These are phyloP conservation scores for Hypomyces rosellus DNA, from an alignment of 2,329 filamentous ascomycete genomes.

Conservation along the genomic window DNA sequence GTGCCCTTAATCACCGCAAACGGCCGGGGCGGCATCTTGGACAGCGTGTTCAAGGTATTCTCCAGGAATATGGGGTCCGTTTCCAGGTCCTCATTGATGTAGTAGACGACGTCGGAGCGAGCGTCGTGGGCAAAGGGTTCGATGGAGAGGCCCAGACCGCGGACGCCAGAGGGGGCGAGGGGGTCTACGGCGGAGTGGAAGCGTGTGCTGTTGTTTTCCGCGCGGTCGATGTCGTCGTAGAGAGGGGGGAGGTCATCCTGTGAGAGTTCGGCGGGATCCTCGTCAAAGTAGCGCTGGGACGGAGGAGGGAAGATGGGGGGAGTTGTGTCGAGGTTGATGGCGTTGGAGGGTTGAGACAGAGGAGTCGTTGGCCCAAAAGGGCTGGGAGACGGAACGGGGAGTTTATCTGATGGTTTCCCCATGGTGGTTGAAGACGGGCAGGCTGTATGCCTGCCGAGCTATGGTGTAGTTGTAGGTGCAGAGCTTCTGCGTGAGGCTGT, in stretches of 20 bases:
- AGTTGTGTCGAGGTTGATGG: slow-evolving; percentile 20
- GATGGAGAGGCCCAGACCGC: slow-evolving; percentile 16
- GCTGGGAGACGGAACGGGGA: slow-evolving; percentile 6
- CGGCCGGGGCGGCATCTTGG: slow-evolving; percentile 45
- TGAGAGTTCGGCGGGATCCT: slow-evolving; percentile 29
- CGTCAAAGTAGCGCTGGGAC: slow-evolving; percentile 28
- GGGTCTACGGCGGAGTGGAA: slow-evolving; percentile 17
- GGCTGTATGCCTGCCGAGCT: too few species aligned
- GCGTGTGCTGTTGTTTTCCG: neutral
- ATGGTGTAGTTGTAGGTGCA: too few species aligned
- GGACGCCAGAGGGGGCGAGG: slow-evolving; percentile 22
- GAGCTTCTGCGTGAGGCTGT: too few species aligned
- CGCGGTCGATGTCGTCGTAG: slow-evolving; percentile 30
- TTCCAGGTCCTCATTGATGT: slow-evolving; percentile 41
- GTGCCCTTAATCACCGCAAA: slow-evolving; percentile 47
- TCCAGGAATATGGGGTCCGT: slow-evolving; percentile 38
- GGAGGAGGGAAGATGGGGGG: slow-evolving; percentile 14
- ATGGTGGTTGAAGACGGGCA: slow-evolving; percentile 10
- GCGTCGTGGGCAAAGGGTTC: slow-evolving; percentile 25
- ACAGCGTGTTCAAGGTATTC: slow-evolving; percentile 37
- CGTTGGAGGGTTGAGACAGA: slow-evolving; percentile 21
- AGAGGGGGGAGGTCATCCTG: slow-evolving; percentile 40
- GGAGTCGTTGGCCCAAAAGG: slow-evolving; percentile 12
- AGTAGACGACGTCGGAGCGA: slow-evolving; percentile 32
- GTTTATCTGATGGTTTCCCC: slow-evolving; percentile 19